Evolutionary conservation across 1,284 basidiomycete species (phyloP), one percentile per base, ranked within the genome.

Genomic region (Athelia sp.): DNA sequence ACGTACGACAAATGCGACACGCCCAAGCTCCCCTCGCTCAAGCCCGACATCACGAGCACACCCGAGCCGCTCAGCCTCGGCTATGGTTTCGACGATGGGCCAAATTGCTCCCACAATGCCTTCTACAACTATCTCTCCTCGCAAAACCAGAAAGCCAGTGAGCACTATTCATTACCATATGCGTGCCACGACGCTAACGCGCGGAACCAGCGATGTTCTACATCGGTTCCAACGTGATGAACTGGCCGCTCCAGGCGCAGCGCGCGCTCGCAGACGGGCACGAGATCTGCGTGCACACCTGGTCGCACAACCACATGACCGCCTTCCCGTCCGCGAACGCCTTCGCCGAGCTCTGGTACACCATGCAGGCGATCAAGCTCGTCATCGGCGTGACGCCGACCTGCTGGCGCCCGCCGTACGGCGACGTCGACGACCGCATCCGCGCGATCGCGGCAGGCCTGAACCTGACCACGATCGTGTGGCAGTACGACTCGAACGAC

Each of bases 261-360:
- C 78, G 85, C 47, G 78, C 73, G 45, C 69, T 87, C 56, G 66
- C 75, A 46, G 74, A 81, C 58, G 81, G 87, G 8, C 85, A 87
- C 60, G 81, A 85, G 63, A 70, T 85, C 48, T 78, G 77, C 44
- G 71, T 73, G 50, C 79, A 82, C 54, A 76, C 75, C 6, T 82
- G 80, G 81, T 80, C 78, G 18, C 80, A 81, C 52, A 65, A 62
- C 52, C 79, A 82, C 61, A 80, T 87, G 68, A 93, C 90, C 11
- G 75, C 83, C 10, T 74, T 90, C 43, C 70, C 78, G 40, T 91
- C 86, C 62, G 72, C 81, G 57, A 69, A 89, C 58, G 87, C 85
- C 22, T 87, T 91, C 44, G 88, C 89, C 11, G 89, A 92, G 63
- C 74, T 93, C 29, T 89, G 83, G 50, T 93, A 90, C 72, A 84